Base-by-base conservation (phyloP, 2,329 filamentous ascomycete genomes). In the Colletotrichum limetticola region DNA sequence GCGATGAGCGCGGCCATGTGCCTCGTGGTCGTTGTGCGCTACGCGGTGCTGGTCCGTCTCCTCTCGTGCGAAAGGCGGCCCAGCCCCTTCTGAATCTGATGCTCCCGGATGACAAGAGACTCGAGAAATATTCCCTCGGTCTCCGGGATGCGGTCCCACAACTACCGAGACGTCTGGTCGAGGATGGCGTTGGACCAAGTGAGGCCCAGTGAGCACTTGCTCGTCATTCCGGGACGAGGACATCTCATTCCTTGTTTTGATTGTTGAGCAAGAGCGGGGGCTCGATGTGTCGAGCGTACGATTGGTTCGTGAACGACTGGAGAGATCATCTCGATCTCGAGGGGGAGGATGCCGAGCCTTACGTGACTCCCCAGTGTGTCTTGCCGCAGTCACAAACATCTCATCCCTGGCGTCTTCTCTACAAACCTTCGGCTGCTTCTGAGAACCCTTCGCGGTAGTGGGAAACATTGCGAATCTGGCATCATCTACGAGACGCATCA, bases 251-350 rank as follows among this genome's bases (percentile, higher is more conserved):
- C 28, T 60, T 46, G 11, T 32, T 37, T 14, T 52, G 37, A 42
- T 24, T 57, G 56, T 24, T 49, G 46, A 35, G 42, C 14, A 30
- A 26, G 6, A 11, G 16, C 24, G 49, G 16, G 24, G 24, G 16
- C 30, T 24, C 26, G 16, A 14, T 5, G 9, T 35, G 26, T 8
- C 19, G n/a, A 12, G 35, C 35, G 28, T n/a, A 26, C 61, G 9
- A 61, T 71, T 71, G 61, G 61, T 42, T 30, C 28, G 55, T 53
- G 49, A 61, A 24, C 67, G 46, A n/a, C 35, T 6, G 22, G 8
- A 26, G n/a, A 24, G 26, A 24, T 30, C 65, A 28, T 24, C 26
- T 14, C 4, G 22, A 37, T 52, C 53, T 35, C 12, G 26, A 52
- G n/a, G 28, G 28, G 24, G 5, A 14, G 14, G 2, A 4, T 26